Conservation (phyloP, 768 basidiomycete genomes). For the Harrya chromipes region DNA sequence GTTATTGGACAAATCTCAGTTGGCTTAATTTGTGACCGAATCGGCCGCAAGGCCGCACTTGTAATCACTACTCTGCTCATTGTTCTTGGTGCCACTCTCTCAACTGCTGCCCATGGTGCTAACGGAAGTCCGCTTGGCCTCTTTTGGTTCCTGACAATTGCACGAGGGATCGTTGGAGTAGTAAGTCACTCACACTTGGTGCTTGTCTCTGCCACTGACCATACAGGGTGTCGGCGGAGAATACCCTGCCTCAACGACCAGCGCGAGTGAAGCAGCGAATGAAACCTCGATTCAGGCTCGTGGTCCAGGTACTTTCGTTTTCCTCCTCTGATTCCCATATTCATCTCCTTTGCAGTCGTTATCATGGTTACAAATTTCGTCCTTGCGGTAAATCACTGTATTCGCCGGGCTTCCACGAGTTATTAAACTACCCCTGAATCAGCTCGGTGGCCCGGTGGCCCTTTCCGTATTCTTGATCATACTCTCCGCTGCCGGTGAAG, state of each 20-base stretch:
- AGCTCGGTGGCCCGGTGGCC: conserved; percentile 66
- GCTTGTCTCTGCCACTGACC: not conserved
- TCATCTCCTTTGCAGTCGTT: conserved; percentile 45
- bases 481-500: conserved; percentile 58
- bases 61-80: conserved; percentile 65
- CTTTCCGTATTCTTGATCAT: conserved; percentile 66
- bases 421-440: conserved; percentile 6
- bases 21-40: conserved; percentile 64
- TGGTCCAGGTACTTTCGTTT: conserved; percentile 47
- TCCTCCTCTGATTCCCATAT: not conserved
- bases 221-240: conserved; percentile 71
- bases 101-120: conserved; percentile 63
- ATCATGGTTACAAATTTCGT: conserved; percentile 76
- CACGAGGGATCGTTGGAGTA: conserved; percentile 68
- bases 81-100: conserved; percentile 65
- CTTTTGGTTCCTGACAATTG: conserved; percentile 73
- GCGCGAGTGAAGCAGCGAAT: conserved; percentile 70
- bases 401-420: not conserved
- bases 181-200: conserved; percentile 34
- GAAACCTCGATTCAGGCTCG: conserved; percentile 57
- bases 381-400: conserved; percentile 43
- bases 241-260: conserved; percentile 70
- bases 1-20: conserved; percentile 59
- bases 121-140: conserved; percentile 53
- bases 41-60: conserved; percentile 70